phyloP scores from a whole-genome alignment of 306 rosid genomes.

The Acacia melanoxylon region DNA sequence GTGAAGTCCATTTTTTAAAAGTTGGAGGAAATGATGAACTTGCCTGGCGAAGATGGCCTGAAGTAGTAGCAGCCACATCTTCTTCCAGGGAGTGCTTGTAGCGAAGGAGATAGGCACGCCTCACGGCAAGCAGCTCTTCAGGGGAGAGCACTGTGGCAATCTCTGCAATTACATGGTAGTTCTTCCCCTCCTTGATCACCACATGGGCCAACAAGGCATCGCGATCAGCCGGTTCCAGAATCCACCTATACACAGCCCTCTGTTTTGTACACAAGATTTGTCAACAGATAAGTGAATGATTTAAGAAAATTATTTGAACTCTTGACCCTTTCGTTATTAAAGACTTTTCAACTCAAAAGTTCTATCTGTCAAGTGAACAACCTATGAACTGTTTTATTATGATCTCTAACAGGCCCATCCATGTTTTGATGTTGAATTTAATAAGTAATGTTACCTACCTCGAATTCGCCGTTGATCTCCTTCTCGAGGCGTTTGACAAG shows the following conservation, averaged over 20 bases:
- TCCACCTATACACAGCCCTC: slow-evolving; percentile 71
- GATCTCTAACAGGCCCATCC: neutral
- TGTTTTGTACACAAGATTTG: slow-evolving; percentile 3
- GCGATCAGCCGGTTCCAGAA: slow-evolving; percentile 57
- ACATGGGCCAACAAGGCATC: slow-evolving; percentile 61
- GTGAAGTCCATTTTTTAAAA: neutral
- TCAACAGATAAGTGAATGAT: neutral
- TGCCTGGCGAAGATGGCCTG: slow-evolving; percentile 78
- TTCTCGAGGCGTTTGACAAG: slow-evolving; percentile 88
- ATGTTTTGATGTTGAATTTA: neutral
- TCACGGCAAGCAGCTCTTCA: slow-evolving; percentile 69
- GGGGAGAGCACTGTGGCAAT: slow-evolving; percentile 63
- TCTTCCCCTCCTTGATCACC: slow-evolving; percentile 42
- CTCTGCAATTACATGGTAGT: slow-evolving; percentile 62
- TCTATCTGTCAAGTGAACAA: neutral
- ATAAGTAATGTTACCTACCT: slow-evolving; percentile 63
- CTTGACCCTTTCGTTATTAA: neutral
- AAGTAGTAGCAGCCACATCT: slow-evolving; percentile 71
- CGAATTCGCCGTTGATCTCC: slow-evolving; percentile 79
- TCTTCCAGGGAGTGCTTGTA: slow-evolving; percentile 82
- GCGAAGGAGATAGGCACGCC: slow-evolving; percentile 73
- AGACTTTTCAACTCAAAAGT: neutral
- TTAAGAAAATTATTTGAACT: too few relatives aligned
- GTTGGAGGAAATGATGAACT: neutral
- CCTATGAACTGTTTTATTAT: neutral